Conservation (phyloP, 345 rosid species). For the Salix arbutifolia region DNA sequence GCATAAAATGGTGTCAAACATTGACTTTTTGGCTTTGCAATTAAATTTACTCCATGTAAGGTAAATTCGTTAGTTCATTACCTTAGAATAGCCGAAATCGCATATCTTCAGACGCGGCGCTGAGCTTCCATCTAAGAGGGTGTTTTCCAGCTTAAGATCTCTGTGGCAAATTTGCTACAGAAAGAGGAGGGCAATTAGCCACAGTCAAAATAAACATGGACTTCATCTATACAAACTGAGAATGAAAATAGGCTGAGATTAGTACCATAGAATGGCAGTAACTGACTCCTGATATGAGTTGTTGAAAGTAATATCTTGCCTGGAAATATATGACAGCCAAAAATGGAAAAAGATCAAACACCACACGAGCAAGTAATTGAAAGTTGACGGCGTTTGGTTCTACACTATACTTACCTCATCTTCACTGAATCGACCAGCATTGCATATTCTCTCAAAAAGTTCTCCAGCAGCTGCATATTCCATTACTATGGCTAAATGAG, state of each 20-base stretch:
- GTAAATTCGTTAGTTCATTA: background rate
- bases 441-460: slow-evolving; percentile 27
- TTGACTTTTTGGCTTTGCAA: background rate
- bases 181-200: background rate
- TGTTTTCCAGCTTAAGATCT: slow-evolving; percentile 27
- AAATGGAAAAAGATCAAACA: background rate
- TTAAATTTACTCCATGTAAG: background rate
- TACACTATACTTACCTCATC: slow-evolving; percentile 11
- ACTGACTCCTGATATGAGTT: slow-evolving; percentile 26
- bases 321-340: background rate
- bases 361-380: background rate
- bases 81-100: slow-evolving; percentile 28
- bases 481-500: slow-evolving; percentile 29
- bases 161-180: slow-evolving; percentile 27
- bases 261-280: slow-evolving; percentile 28
- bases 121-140: slow-evolving; percentile 19
- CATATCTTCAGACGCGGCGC: slow-evolving; percentile 23
- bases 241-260: background rate
- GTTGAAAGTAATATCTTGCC: slow-evolving; percentile 26
- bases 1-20: background rate
- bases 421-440: slow-evolving; percentile 24
- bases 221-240: too few relatives aligned
- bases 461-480: slow-evolving; percentile 27
- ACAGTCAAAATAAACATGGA: background rate
- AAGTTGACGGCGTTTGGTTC: background rate